A percentile compares a stretch with the other conserved stretches of the same genome.
These are phyloP conservation scores for Scheffersomyces cryptocercus DNA, from an alignment of 1,139 yeast genomes.

Conservation along the genomic window DNA sequence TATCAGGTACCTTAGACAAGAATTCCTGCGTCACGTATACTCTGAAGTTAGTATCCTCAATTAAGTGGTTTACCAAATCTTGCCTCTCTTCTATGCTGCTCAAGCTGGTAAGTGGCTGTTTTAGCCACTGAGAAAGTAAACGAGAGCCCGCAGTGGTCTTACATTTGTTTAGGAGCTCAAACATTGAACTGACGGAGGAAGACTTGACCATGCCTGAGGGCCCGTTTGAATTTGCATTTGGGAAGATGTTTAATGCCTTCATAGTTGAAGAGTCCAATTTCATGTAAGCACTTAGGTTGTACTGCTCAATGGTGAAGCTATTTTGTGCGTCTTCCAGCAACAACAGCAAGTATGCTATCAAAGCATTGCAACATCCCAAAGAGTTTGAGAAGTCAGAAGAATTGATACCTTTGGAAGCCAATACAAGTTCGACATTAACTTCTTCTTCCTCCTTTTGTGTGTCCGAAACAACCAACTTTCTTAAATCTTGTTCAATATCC, in stretches of 20 bases:
- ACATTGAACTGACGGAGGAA: conserved; percentile 52
- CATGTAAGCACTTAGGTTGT: conserved; percentile 77
- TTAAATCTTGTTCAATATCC: conserved; percentile 74
- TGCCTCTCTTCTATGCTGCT: conserved; percentile 67
- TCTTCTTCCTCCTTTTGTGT: conserved; percentile 25
- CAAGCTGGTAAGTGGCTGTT: conserved; percentile 81
- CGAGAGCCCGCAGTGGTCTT: conserved; percentile 86
- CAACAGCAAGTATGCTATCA: conserved; percentile 63
- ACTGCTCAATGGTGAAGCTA: conserved; percentile 58
- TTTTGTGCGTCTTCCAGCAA: conserved; percentile 48
- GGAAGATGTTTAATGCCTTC: conserved; percentile 83
- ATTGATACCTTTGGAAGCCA: conserved; percentile 61
- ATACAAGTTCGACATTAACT: conserved; percentile 45
- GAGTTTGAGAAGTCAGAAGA: conserved; percentile 34
- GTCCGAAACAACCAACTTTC: conserved; percentile 55
- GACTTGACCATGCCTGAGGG: conserved; percentile 46
- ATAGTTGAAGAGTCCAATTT: conserved; percentile 88
- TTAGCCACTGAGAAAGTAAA: conserved; percentile 87
- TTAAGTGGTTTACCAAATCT: conserved; percentile 64
- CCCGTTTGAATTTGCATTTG: conserved; percentile 43
- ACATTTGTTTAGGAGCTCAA: conserved; percentile 83
- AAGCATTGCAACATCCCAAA: conserved; percentile 58
- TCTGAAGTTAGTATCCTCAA: conserved; percentile 70
- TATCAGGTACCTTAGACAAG: conserved; percentile 77
- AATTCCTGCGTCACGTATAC: conserved; percentile 67